Evolutionary conservation across 2,329 filamentous ascomycete species (phyloP), one percentile per base, ranked within the genome.

Genomic region (Beauveria sp.): DNA sequence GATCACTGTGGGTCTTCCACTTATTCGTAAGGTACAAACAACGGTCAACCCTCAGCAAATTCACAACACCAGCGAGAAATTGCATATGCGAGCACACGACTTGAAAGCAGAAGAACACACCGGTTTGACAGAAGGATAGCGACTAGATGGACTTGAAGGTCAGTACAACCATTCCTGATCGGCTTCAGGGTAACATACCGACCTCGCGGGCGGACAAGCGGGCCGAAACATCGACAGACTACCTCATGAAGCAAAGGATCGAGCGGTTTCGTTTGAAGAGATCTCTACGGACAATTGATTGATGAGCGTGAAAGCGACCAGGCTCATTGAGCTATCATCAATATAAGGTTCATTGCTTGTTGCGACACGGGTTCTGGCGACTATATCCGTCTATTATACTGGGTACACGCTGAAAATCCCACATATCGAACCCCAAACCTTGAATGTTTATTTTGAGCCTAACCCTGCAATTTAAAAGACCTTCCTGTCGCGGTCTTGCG

Each of bases 401-500:
- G 14, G 31, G 43, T 31, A 61, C 20, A 31, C 31, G 51, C 59
- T 49, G 31, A n/a, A 61, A 43, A 45, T 55, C 31, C 31, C 42
- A 24, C 28, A 60, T 40, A 55, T 40, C 22, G 18, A 14, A 22
- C 7, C 16, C 50, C 18, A 50, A 50, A 22, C n/a, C 14, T 12
- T 26, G 20, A 12, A 3, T 14, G 9, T 55, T 28, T 20, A 31
- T 22, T 10, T 63, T 61, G 70, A 72, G 67, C 66, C 69, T 71
- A 66, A 67, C 71, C 76, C 69, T 82, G 75, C 64, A 80, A 77
- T 76, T 82, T 87, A 85, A 99, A 99, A 49, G 93, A 96, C 70
- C 95, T 86, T 66, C 95, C 95, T 74, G 91, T 98, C 52, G 96
- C 95, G 62, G 95, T 99, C 86, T 99, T 99, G 71, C 91, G 88